Percentiles rank a stretch among this genome's conserved stretches.
phyloP scores from a whole-genome alignment of 2,329 filamentous ascomycete genomes.

The Ophiocordyceps camponoti-rufipedis region DNA sequence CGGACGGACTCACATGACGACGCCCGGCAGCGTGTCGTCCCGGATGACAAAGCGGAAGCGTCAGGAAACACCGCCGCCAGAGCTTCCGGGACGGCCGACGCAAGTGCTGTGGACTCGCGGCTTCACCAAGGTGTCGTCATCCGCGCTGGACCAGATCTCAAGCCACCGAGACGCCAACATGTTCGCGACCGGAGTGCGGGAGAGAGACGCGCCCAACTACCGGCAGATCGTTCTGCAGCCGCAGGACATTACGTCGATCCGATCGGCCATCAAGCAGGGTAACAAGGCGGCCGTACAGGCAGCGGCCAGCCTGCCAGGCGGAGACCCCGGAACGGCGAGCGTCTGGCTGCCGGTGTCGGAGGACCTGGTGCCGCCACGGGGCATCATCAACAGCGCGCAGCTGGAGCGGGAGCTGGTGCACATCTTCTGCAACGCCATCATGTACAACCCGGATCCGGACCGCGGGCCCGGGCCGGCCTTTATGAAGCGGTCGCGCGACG shows the following conservation, averaged over 20 bases:
- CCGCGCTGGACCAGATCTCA: constrained; percentile 58
- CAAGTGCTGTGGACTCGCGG: constrained; percentile 61
- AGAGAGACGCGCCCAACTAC: constrained; percentile 60
- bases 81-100: constrained; percentile 31
- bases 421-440: constrained; percentile 96
- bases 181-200: constrained; percentile 58
- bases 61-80: constrained; percentile 27
- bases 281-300: constrained; percentile 44
- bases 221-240: constrained; percentile 54
- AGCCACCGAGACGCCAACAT: constrained; percentile 65
- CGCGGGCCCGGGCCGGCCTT: constrained; percentile 50
- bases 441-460: constrained; percentile 84
- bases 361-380: constrained; percentile 69
- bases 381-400: constrained; percentile 84
- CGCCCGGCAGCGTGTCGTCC: constrained; percentile 18
- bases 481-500: constrained; percentile 23
- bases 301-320: constrained; percentile 40
- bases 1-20: constrained; percentile 17
- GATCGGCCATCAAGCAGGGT: constrained; percentile 56
- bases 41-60: constrained; percentile 37
- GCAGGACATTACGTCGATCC: constrained; percentile 62
- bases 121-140: constrained; percentile 53
- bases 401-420: constrained; percentile 85
- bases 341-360: constrained; percentile 51
- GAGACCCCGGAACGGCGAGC: constrained; percentile 34